Conservation (phyloP, 2,329 filamentous ascomycete species). For the Aspergillus unguis region DNA sequence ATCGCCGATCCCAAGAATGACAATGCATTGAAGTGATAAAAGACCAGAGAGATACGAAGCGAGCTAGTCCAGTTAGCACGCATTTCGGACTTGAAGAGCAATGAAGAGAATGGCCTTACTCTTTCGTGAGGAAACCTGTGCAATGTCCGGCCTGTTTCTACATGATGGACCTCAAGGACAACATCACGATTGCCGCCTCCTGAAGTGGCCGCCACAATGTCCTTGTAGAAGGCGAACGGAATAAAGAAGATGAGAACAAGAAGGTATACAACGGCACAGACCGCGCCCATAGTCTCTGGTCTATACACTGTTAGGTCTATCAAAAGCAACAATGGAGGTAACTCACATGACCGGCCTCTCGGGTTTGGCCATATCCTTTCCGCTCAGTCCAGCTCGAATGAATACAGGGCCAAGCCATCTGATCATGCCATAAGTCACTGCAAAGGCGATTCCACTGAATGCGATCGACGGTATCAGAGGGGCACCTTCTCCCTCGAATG, state of each 20-base stretch:
- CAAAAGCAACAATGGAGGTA: neutral
- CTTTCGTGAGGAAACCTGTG: slow-evolving; percentile 94
- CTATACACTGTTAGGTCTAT: slow-evolving; percentile 37
- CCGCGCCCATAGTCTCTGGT: slow-evolving; percentile 92
- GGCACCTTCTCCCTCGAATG: slow-evolving; percentile 79
- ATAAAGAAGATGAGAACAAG: slow-evolving; percentile 87
- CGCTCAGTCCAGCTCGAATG: slow-evolving; percentile 81
- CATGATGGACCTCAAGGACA: slow-evolving; percentile 67
- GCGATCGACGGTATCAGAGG: slow-evolving; percentile 85
- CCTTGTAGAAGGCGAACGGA: slow-evolving; percentile 96
- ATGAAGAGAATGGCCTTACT: slow-evolving; percentile 47
- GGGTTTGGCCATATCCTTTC: slow-evolving; percentile 79
- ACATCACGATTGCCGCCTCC: slow-evolving; percentile 90
- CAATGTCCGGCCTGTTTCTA: slow-evolving; percentile 78
- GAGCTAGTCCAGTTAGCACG: slow-evolving; percentile 55
- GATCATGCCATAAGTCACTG: slow-evolving; percentile 78
- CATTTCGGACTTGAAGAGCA: neutral
- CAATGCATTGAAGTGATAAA: slow-evolving; percentile 84
- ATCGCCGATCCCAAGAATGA: slow-evolving; percentile 88
- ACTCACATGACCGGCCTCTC: slow-evolving; percentile 68
- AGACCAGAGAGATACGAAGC: slow-evolving; percentile 93
- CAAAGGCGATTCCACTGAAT: slow-evolving; percentile 80
- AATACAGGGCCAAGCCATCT: slow-evolving; percentile 91
- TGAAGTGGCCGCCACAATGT: slow-evolving; percentile 91
- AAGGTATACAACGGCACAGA: slow-evolving; percentile 90